Evolutionary conservation across 2,329 filamentous ascomycete genomes (phyloP).

Genomic region (Rachicladosporium sp.): DNA sequence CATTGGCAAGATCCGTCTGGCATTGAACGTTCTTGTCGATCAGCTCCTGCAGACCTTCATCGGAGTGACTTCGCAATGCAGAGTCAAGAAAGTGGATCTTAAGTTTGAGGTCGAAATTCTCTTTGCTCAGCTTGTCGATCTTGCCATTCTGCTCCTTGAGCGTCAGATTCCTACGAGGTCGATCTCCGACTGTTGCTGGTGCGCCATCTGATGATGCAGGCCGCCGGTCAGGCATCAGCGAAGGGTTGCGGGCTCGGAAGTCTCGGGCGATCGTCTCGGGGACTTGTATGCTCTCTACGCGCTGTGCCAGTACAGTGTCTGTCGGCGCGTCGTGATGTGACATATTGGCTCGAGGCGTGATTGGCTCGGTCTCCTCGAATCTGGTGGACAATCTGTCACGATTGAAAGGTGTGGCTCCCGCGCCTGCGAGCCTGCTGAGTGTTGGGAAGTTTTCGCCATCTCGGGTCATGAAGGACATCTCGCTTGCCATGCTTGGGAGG

Average conservation of each 20-base stretch:
- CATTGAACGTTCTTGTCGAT: conserved; percentile 95
- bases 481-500: conserved; percentile 77
- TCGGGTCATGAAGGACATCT: conserved; percentile 52
- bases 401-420: conserved; percentile 15
- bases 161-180: conserved; percentile 46
- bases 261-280: conserved; percentile 79
- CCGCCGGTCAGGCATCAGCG: conserved; percentile 47
- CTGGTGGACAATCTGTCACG: conserved; percentile 2
- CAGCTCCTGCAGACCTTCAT: conserved; percentile 95
- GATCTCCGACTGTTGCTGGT: conserved; percentile 14
- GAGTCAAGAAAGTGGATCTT: conserved; percentile 96
- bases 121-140: conserved; percentile 89
- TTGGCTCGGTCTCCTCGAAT: conserved; percentile 43
- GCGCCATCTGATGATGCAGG: conserved; percentile 21
- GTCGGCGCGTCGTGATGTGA: conserved; percentile 43
- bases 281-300: conserved; percentile 80
- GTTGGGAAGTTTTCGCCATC: conserved; percentile 11
- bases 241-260: conserved; percentile 63
- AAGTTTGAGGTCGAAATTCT: conserved; percentile 95
- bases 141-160: conserved; percentile 96
- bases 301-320: conserved; percentile 77
- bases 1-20: conserved; percentile 75
- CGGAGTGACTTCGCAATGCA: conserved; percentile 80
- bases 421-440: conserved; percentile 24
- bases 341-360: conserved; percentile 54